Base-by-base conservation (phyloP, 176 grass and related monocot species). In the Tuctoria greenei region DNA sequence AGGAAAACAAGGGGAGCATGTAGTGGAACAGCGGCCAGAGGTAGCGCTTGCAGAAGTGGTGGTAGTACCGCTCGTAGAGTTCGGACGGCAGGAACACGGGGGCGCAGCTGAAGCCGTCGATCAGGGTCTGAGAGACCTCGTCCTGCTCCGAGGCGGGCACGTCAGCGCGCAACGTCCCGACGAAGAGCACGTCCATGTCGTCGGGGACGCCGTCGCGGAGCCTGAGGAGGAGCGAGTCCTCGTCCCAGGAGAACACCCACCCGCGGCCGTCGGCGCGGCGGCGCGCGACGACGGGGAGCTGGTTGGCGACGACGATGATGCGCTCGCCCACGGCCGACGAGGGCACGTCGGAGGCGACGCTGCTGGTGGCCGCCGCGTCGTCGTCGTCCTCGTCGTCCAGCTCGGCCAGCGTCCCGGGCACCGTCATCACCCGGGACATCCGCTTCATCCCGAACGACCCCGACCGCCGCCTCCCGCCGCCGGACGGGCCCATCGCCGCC, bases 11-110 rank as follows among this genome's bases (percentile, higher is more conserved):
- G 10, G 93, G 93, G 35, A 97, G 85, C 93, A 97, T 97, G 93
- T 97, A 93, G 64, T 97, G 93, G 80, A 97, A 97, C n/a, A 97
- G 85, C 9, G 93, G 93, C 93, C 93, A 97, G 15, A 97, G 90
- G 69, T 85, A 81, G 1, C 89, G 85, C 75, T 97, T 97, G 82
- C 93, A 97, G 79, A 93, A 97, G 37, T 75, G 67, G 38, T 96
- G 87, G 87, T 96, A 96, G 71, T 86, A 96, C 4, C 77, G 82
- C 8, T 92, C 93, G 25, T 80, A 72, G 82, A 96, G 82, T n/a
- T 92, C 90, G 56, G 81, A 45, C 4, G 90, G 66, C 46, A 96
- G 87, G 67, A 96, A 96, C 5, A 91, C 87, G 12, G 93, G 93
- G 45, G 88, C 93, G 70, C 93, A 96, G 47, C 88, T 74, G 84